Evolutionary conservation across 208 protist species (phyloP).

Genomic region (Crithidia thermophila): DNA sequence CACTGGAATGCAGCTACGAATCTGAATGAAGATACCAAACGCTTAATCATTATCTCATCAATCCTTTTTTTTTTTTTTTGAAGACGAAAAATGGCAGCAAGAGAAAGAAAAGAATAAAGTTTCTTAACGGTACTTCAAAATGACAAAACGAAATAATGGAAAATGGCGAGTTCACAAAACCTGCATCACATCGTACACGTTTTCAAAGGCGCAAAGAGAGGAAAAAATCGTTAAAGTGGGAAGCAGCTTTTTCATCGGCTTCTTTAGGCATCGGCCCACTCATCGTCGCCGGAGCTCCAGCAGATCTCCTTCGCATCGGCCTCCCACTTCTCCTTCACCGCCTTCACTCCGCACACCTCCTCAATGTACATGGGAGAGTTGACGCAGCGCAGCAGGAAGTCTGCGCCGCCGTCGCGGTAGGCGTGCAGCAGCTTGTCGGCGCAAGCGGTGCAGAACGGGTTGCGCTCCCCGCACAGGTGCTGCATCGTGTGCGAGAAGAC

Average conservation of each 20-base stretch:
- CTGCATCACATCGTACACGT: too few relatives aligned
- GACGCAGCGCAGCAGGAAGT: conserved; percentile 93
- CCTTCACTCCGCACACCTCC: conserved; percentile 71
- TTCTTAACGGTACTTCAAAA: too few relatives aligned
- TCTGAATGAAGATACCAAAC: too few relatives aligned
- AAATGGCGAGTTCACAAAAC: too few relatives aligned
- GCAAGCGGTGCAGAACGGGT: conserved; percentile 95
- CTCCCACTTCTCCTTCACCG: conserved; percentile 60
- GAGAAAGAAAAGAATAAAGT: too few relatives aligned
- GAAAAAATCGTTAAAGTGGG: too few relatives aligned
- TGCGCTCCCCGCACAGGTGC: conserved; percentile 74
- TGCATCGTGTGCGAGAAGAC: conserved; percentile 75
- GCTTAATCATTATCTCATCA: too few relatives aligned
- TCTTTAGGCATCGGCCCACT: conserved; percentile 12
- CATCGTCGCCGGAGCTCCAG: conserved; percentile 38
- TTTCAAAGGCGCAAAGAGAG: too few relatives aligned
- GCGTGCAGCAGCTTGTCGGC: conserved; percentile 69
- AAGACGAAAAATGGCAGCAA: too few relatives aligned
- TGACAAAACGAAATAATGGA: too few relatives aligned
- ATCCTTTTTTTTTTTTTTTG: too few relatives aligned
- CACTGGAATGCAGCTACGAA: too few relatives aligned
- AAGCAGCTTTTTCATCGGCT: background rate
- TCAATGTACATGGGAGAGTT: conserved; percentile 88
- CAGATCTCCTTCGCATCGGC: conserved; percentile 24
- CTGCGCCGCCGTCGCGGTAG: conserved; percentile 72